Conservation (phyloP, 140 eudicot species). For the Stevia rebaudiana region DNA sequence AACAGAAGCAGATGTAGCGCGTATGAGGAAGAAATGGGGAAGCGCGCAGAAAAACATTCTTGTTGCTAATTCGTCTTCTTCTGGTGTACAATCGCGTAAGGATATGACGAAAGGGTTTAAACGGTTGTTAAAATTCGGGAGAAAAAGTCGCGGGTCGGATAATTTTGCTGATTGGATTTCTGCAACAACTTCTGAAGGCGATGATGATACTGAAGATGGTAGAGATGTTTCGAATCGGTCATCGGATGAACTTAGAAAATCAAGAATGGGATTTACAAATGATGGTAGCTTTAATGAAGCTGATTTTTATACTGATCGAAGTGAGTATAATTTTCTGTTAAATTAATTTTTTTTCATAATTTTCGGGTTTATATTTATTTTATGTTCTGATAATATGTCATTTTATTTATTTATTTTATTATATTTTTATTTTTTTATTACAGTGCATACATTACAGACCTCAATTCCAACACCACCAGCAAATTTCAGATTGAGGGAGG, state of each 20-base stretch:
- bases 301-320: constrained; percentile 67
- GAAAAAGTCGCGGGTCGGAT: constrained; percentile 79
- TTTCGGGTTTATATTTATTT: background rate
- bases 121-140: constrained; percentile 81
- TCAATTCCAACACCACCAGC: constrained; percentile 82
- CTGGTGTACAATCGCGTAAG: constrained; percentile 64
- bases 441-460: constrained; percentile 58
- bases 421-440: constrained; percentile 18
- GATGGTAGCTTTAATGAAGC: constrained; percentile 78
- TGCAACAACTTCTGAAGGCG: constrained; percentile 98
- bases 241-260: constrained; percentile 88
- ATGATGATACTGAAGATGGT: constrained; percentile 91
- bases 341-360: background rate
- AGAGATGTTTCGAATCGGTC: constrained; percentile 72
- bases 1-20: constrained; percentile 73
- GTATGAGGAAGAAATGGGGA: constrained; percentile 99
- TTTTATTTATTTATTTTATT: too few species aligned
- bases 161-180: constrained; percentile 91
- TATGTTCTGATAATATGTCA: background rate
- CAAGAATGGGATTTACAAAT: constrained; percentile 74
- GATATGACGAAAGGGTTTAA: constrained; percentile 86
- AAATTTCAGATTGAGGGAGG: constrained; percentile 80
- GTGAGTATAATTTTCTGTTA: constrained; percentile 31
- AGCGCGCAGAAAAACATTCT: constrained; percentile 68
- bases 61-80: constrained; percentile 55